These are phyloP conservation scores for Alnus rubra DNA, from an alignment of 306 rosid species.

Conservation along the genomic window DNA sequence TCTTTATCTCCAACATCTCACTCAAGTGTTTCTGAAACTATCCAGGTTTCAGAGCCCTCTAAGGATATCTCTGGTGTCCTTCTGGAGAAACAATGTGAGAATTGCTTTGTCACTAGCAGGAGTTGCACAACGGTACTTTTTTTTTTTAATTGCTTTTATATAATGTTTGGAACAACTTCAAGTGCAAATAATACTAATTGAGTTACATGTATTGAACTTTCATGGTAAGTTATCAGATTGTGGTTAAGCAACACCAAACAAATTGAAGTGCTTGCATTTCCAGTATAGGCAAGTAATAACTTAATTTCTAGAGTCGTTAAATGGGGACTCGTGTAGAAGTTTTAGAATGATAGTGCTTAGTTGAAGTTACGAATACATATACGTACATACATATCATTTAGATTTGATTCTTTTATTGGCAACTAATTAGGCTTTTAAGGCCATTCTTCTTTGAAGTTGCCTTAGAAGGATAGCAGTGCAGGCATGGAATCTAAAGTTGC, in stretches of 20 bases:
- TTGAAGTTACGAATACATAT: background rate
- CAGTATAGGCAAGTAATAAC: too few species aligned
- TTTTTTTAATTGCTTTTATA: conserved; percentile 3
- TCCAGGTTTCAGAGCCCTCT: conserved; percentile 34
- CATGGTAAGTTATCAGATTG: background rate
- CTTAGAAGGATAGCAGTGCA: conserved; percentile 1
- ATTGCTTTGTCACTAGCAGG: conserved; percentile 43
- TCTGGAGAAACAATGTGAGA: conserved; percentile 44
- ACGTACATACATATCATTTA: background rate
- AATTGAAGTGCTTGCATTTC: background rate
- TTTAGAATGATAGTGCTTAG: background rate
- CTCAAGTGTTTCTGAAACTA: conserved; percentile 36
- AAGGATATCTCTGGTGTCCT: conserved; percentile 28
- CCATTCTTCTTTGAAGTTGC: background rate
- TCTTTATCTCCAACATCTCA: conserved; percentile 50
- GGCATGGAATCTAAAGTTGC: conserved; percentile 10
- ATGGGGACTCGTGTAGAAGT: background rate
- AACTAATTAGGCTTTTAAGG: too few species aligned
- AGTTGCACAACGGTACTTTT: conserved; percentile 64
- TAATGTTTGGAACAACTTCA: background rate
- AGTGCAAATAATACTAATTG: background rate
- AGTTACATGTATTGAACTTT: background rate
- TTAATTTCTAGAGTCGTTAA: too few species aligned
- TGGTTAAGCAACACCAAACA: background rate
- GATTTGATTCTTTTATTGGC: background rate